Base-by-base conservation (phyloP, 2,329 filamentous ascomycete species). In the Colletotrichum sp. region DNA sequence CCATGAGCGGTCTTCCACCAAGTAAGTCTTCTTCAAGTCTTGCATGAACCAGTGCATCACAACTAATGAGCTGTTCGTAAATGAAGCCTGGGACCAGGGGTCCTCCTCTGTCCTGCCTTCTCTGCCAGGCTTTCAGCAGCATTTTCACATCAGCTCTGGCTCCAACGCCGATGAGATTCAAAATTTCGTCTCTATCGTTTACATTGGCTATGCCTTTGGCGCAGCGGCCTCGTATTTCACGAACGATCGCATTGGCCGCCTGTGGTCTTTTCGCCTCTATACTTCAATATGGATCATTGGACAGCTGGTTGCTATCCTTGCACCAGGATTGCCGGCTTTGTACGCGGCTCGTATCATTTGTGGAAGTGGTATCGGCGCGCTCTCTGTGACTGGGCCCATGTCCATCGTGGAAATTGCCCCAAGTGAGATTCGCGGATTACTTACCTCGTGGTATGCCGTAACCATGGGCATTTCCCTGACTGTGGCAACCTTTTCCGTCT, bases 141-240 rank as follows among this genome's bases (percentile, higher is more conserved):
- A 82, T 12, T 85, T 86, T 71, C 79, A 79, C 18, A 81, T 85
- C 72, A 80, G 68, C 28, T 83, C 83, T 13, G 78, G 78, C 10
- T 74, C 82, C 59, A 79, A 80, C 67, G 78, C 82, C 4, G 65
- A 69, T 5, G 71, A 80, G 15, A 83, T 85, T n/a, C 76, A 72
- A 18, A 83, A 84, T 55, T 85, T 83, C 72, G 80, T 86, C 34
- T 85, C 84, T 13, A 76, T 86, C 30, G 79, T 80, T 13, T 78
- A 85, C 72, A 77, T 86, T 7, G 48, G 48, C n/a, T 55, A 55
- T 8, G 48, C 48, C 13, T 21, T 55, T 24, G 48, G 48, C 13
- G 48, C 48, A 24, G 48, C 48, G 15, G n/a, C 21, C 3, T 55
- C 48, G 2, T 55, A 21, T 6, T 55, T 55, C 1, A 15, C 13